A percentile compares a stretch with the other conserved stretches of the same genome.
Evolutionary conservation across 441 rosid species (phyloP).

Genomic region (Populus hybrid): DNA sequence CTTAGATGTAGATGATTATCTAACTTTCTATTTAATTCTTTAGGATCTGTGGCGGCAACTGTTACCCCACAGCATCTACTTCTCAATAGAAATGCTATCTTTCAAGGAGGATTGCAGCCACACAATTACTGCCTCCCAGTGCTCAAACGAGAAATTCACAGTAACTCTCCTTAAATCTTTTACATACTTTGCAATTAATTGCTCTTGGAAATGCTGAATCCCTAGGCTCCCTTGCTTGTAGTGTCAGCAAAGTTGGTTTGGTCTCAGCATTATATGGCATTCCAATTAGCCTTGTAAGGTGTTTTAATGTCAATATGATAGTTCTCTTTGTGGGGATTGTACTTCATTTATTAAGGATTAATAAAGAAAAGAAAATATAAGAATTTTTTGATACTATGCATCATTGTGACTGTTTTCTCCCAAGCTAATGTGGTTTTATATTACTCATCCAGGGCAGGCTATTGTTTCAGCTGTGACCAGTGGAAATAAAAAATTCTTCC

Average conservation of each 20-base stretch:
- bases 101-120: constrained; percentile 91
- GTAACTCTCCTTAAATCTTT: constrained; percentile 36
- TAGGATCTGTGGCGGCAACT: constrained; percentile 81
- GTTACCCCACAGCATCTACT: constrained; percentile 94
- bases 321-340: neutral
- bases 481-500: constrained; percentile 79
- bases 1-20: neutral
- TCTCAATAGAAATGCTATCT: constrained; percentile 75
- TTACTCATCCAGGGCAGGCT: constrained; percentile 57
- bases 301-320: neutral
- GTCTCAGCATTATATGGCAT: neutral
- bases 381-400: no score
- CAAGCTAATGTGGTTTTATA: neutral
- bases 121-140: constrained; percentile 93
- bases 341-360: neutral
- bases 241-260: neutral
- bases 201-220: neutral
- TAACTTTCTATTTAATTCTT: constrained; percentile 10
- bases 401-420: neutral
- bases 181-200: neutral
- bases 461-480: constrained; percentile 90
- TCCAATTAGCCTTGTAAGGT: neutral
- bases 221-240: neutral
- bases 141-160: constrained; percentile 83
- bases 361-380: neutral